Percentiles rank a stretch among this genome's conserved stretches.
Evolutionary conservation across 2,329 filamentous ascomycete genomes (phyloP).

Genomic region (Cordyceps javanica): DNA sequence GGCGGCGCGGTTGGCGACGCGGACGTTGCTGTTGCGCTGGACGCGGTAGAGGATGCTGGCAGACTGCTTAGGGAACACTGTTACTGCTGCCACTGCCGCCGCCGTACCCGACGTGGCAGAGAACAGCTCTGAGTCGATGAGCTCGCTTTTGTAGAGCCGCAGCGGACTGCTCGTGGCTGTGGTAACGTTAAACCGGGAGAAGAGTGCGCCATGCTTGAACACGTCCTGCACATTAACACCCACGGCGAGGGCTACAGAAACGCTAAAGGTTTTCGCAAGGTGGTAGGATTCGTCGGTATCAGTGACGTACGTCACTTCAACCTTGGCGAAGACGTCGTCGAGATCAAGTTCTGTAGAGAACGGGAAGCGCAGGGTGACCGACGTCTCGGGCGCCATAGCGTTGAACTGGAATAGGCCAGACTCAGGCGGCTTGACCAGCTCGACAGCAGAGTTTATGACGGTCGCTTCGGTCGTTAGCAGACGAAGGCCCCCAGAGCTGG

Average conservation of each 20-base stretch:
- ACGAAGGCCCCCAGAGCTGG: slow-evolving; percentile 59
- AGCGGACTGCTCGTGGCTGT: slow-evolving; percentile 72
- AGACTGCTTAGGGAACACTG: slow-evolving; percentile 76
- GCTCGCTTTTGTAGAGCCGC: slow-evolving; percentile 62
- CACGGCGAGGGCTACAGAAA: slow-evolving; percentile 71
- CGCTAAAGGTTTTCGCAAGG: slow-evolving; percentile 45
- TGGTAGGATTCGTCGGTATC: slow-evolving; percentile 44
- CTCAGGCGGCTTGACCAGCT: slow-evolving; percentile 45
- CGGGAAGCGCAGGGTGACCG: slow-evolving; percentile 60
- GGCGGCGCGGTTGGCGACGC: slow-evolving; percentile 27
- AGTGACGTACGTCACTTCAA: slow-evolving; percentile 73
- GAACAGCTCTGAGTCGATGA: slow-evolving; percentile 66
- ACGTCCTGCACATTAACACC: slow-evolving; percentile 96
- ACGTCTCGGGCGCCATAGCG: slow-evolving; percentile 37
- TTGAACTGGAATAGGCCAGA: slow-evolving; percentile 47
- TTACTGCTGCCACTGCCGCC: slow-evolving; percentile 31
- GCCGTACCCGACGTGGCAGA: slow-evolving; percentile 51
- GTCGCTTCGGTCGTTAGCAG: slow-evolving; percentile 56
- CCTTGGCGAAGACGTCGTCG: slow-evolving; percentile 61
- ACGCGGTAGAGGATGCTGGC: slow-evolving; percentile 78
- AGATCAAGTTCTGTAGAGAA: slow-evolving; percentile 79
- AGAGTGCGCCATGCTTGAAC: slow-evolving; percentile 76
- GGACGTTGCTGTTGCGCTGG: slow-evolving; percentile 40
- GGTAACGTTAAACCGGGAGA: slow-evolving; percentile 86
- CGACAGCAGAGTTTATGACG: slow-evolving; percentile 36